Percentiles rank a stretch among this genome's conserved stretches.
These are phyloP conservation scores for Ophiostoma himal-ulmi DNA, from an alignment of 2,329 filamentous ascomycete genomes.

Conservation along the genomic window DNA sequence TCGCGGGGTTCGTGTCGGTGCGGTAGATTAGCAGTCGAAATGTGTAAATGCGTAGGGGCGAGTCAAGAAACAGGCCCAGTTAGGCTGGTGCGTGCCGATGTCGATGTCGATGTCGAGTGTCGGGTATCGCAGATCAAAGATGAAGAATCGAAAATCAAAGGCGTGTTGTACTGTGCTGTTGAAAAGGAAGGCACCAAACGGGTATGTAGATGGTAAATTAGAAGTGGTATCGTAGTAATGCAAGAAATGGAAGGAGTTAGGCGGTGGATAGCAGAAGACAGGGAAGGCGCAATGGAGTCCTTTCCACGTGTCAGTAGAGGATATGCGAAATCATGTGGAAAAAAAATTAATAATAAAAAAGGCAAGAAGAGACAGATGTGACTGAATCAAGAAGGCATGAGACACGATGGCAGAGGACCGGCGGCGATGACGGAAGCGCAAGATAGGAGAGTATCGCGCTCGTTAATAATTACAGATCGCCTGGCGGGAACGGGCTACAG, in stretches of 20 bases:
- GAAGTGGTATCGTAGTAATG: neutral
- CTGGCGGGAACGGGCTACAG: neutral
- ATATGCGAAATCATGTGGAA: neutral
- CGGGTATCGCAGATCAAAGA: neutral
- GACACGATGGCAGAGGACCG: neutral
- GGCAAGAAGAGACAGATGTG: neutral
- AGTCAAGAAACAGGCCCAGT: neutral
- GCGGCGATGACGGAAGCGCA: conserved; percentile 10
- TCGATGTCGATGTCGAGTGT: neutral
- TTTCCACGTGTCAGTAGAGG: neutral
- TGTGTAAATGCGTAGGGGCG: neutral
- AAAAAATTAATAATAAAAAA: neutral
- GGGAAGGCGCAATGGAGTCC: neutral
- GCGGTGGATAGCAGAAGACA: neutral
- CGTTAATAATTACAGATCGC: conserved; percentile 7
- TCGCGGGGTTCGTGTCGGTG: conserved; percentile 2
- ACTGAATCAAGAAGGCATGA: neutral
- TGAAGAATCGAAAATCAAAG: neutral
- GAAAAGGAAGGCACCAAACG: too few species aligned
- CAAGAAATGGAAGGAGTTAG: neutral
- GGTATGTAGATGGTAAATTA: neutral
- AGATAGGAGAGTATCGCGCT: conserved; percentile 3
- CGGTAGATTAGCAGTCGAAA: neutral
- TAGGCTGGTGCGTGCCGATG: neutral
- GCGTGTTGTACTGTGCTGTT: neutral